Evolutionary conservation across 2,329 filamentous ascomycete species (phyloP).

Genomic region (Xylaria sp.): DNA sequence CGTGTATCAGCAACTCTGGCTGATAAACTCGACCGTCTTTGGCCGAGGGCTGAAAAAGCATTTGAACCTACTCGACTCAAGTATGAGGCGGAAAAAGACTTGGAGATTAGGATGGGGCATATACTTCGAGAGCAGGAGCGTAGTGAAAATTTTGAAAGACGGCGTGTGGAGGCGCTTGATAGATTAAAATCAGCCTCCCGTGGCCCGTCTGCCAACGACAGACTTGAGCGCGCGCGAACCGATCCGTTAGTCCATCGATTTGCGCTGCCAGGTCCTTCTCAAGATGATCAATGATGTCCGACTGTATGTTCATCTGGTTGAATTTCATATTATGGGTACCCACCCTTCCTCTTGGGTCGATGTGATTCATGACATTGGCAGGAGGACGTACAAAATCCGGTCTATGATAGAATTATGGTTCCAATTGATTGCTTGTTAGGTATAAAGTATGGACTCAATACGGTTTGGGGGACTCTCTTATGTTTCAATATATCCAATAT

Average conservation of each 20-base stretch:
- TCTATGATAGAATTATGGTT: neutral
- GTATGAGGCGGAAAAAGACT: conserved; percentile 53
- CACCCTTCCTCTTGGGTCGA: neutral
- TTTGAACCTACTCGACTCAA: conserved; percentile 50
- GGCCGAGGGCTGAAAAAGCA: conserved; percentile 51
- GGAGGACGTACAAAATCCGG: neutral
- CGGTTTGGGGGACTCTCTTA: neutral
- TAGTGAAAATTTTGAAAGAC: conserved; percentile 56
- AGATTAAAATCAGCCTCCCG: conserved; percentile 42
- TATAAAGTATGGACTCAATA: neutral
- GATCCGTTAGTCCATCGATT: conserved; percentile 12
- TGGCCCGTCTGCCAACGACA: conserved; percentile 23
- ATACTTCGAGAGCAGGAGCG: conserved; percentile 55
- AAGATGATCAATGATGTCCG: neutral
- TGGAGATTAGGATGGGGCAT: conserved; percentile 47
- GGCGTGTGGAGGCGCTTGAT: conserved; percentile 52
- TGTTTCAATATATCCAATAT: neutral
- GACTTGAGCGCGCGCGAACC: conserved; percentile 20
- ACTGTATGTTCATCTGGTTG: neutral
- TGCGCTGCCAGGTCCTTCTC: neutral
- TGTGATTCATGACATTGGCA: neutral
- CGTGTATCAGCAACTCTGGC: conserved; percentile 49
- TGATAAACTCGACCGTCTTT: conserved; percentile 55
- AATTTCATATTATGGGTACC: neutral
- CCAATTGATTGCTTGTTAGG: neutral